Evolutionary conservation across 805 yeast genomes (phyloP), one percentile per base, ranked within the genome.

Genomic region (Metschnikowia vanudenii): DNA sequence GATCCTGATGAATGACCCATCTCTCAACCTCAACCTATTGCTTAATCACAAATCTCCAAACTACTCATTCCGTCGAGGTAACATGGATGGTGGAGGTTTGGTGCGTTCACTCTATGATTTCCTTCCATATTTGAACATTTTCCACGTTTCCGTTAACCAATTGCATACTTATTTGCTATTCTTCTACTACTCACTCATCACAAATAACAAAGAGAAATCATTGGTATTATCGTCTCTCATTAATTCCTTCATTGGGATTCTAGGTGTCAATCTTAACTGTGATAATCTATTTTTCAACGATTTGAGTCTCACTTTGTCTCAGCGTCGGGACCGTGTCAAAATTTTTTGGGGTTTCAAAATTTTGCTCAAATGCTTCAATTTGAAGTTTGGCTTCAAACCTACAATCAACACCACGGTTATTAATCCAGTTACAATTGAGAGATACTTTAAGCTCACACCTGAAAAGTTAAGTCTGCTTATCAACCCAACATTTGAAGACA

Each of bases 161-260:
- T 61, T 80, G 28, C 82, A 79, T 56, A 76, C 80, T 11, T 71
- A 75, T 41, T 60, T 78, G 34, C 55, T 80, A 48, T 66, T 78
- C 46, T 67, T 79, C 44, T 74, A 76, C 55, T 78, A 75, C 56
- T 67, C 81, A 7, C 62, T 78, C 12, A 54, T 68, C 38, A 65
- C 74, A 3, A 71, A 71, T 47, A 70, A 71, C 51, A 71, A 71
- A 47, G 76, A 69, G 45, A 68, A 69, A 53, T 67, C 67, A 6
- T 61, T 65, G 47, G 60, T 70, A 1, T 53, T 73, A 26, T 65
- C 70, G 2, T 63, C 74, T 1, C 60, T 71, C 46, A 64, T 70
- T 38, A 73, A 73, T 54, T 62, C 76, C 10, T 70, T 68, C 51
- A 72, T 73, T 47, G 77, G 77, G 20, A 65, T 71, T 22, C 55